A percentile compares a stretch with the other conserved stretches of the same genome.
Conservation (phyloP, 2,329 filamentous ascomycete genomes). For the Phialophora chinensis region DNA sequence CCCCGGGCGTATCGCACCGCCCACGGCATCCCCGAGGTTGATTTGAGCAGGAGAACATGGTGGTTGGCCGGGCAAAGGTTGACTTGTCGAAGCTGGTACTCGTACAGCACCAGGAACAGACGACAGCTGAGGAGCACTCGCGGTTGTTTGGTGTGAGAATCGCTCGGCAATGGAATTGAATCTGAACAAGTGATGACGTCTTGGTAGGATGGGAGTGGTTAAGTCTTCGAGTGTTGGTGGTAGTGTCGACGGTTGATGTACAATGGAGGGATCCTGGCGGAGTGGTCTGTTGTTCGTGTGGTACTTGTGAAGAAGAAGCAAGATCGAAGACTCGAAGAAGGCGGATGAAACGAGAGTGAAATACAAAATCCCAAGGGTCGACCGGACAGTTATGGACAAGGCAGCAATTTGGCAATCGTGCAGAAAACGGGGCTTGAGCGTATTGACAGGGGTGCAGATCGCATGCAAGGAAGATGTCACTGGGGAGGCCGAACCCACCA, state of each 20-base stretch:
- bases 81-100: not conserved
- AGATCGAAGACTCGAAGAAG: conserved; percentile 18
- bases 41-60: conserved; percentile 56
- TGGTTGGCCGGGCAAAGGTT: conserved; percentile 19
- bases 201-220: not conserved
- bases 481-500: not conserved
- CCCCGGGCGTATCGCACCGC: conserved; percentile 51
- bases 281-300: not conserved
- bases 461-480: conserved; percentile 21
- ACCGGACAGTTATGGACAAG: not conserved
- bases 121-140: not conserved
- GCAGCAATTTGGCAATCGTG: conserved; percentile 10
- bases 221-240: not conserved
- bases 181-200: not conserved
- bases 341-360: conserved; percentile 17
- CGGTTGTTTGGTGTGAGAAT: not conserved
- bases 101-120: not conserved
- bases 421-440: conserved; percentile 1
- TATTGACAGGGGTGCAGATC: conserved; percentile 4
- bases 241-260: conserved; percentile 1
- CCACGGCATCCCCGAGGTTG: conserved; percentile 56
- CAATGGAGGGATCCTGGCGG: not conserved
- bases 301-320: conserved; percentile 8
- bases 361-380: conserved; percentile 5
- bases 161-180: not conserved